Evolutionary conservation across 768 basidiomycete genomes (phyloP).

Genomic region (Tubosaeta sp.): DNA sequence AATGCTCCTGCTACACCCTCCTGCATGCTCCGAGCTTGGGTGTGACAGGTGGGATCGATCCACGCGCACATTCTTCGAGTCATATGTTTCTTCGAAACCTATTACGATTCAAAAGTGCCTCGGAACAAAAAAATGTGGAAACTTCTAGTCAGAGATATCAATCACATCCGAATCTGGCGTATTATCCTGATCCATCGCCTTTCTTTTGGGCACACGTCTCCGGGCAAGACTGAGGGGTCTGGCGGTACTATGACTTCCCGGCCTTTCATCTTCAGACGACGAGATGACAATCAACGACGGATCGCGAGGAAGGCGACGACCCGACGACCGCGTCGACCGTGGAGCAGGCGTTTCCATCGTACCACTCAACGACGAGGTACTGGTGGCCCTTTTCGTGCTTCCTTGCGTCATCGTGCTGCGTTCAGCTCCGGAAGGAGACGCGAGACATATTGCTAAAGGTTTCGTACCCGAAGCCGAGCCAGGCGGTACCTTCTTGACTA

Average conservation of each 20-base stretch:
- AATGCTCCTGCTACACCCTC: background rate
- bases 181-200: conserved; percentile 31
- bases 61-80: background rate
- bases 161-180: conserved; percentile 46
- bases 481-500: conserved; percentile 3
- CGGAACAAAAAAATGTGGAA: background rate
- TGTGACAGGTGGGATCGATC: background rate
- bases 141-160: conserved; percentile 42
- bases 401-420: conserved; percentile 9
- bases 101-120: background rate
- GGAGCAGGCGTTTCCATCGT: conserved; percentile 12
- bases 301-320: conserved; percentile 14
- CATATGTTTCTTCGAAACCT: background rate
- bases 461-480: conserved; percentile 17
- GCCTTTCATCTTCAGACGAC: conserved; percentile 18
- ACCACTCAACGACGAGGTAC: conserved; percentile 12
- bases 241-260: background rate
- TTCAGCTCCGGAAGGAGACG: conserved; percentile 14
- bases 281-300: conserved; percentile 22
- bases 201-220: conserved; percentile 5
- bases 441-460: conserved; percentile 4
- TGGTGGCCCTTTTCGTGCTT: conserved; percentile 4
- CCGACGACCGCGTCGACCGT: conserved; percentile 10
- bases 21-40: background rate
- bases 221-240: conserved; percentile 3